Evolutionary conservation across 768 basidiomycete species (phyloP), one percentile per base, ranked within the genome.

Genomic region (Tephrocybe sp.): DNA sequence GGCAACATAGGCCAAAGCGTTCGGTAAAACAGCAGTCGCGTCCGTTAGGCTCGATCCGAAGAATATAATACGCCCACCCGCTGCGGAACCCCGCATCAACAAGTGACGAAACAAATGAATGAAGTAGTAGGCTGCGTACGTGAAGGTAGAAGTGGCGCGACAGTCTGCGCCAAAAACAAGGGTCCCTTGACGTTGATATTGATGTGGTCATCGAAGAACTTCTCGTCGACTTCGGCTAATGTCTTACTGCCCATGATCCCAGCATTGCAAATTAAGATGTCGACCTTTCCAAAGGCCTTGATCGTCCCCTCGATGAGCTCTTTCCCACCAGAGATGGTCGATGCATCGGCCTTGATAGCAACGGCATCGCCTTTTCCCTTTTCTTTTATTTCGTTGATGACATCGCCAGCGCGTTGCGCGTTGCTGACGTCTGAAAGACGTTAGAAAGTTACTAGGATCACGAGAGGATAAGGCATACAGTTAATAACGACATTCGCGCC

Each of bases 401-500:
- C 74, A 19, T 71, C 71, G 3, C 71, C 69, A 3, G 80, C 82
- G 10, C 72, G 70, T 2, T 60, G 55, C 19, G 62, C 59, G 49
- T 72, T 70, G 45, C 59, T 69, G 45, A 73, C 69, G 59, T 82
- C 43, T 56, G 16, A 10, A 16, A 17, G 19, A 12, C 32, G 8
- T 12, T 35, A n/a, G 14, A 8, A 26, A 1, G 14, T 23, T 7
- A n/a, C 30, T 13, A 22, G 9, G 13, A n/a, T 8, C n/a, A 39
- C n/a, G 12, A 33, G 19, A 16, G 39, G 12, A 45, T 14, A 19
- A 8, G 14, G 11, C 40, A 43, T 22, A 48, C 49, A 82, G 71
- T 83, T 83, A 22, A 84, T 73, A 20, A 82, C 72, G 45, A 84
- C 80, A 53, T 71, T 72, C 2, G 81, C 82, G 11, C 84, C 83